Evolutionary conservation across 148 eudicot genomes (phyloP), one percentile per base, ranked within the genome.

Genomic region (Salicornia ramosissima): DNA sequence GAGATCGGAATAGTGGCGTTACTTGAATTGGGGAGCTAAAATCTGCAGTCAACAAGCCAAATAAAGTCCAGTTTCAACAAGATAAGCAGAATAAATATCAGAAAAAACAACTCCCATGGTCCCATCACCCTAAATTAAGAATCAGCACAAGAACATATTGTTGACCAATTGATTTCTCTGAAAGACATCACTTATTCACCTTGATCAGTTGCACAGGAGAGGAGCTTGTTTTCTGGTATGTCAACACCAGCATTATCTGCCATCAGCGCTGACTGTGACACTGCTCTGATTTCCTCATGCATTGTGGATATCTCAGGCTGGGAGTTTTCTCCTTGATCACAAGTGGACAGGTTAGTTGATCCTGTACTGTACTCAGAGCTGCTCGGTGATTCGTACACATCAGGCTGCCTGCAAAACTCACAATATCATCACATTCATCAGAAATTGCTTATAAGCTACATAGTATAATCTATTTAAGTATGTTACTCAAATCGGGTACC

Each of bases 281-380:
- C 80, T 26, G 71, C 70, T 67, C 70, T 66, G 59, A 60, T 46
- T 65, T 83, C 88, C 33, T 83, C 89, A 64, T 80, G 79, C 55
- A 67, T 64, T 56, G 80, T 71, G 71, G 80, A 78, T 67, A 77
- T 67, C 77, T 86, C 89, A 53, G 76, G 65, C 78, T 85, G 86
- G 66, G 63, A 75, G 39, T 76, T 83, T 67, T 81, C 91, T 22
- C 78, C 69, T 71, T 75, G 83, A 68, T 88, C 86, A 81, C 77
- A 79, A 49, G 82, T 81, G 34, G 86, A 74, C 66, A 78, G 68
- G 52, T 80, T 46, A 56, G 86, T 84, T 71, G 97, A 88, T 42
- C 87, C 97, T 13, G 88, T 84, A 80, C 96, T 90, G 47, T 83
- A 84, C 68, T 90, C 97, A 10, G 99, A 89, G 83, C 91, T 84